A percentile compares a stretch with the other conserved stretches of the same genome.
phyloP scores from a whole-genome alignment of 2,329 filamentous ascomycete genomes.

The Colletotrichum karsti region DNA sequence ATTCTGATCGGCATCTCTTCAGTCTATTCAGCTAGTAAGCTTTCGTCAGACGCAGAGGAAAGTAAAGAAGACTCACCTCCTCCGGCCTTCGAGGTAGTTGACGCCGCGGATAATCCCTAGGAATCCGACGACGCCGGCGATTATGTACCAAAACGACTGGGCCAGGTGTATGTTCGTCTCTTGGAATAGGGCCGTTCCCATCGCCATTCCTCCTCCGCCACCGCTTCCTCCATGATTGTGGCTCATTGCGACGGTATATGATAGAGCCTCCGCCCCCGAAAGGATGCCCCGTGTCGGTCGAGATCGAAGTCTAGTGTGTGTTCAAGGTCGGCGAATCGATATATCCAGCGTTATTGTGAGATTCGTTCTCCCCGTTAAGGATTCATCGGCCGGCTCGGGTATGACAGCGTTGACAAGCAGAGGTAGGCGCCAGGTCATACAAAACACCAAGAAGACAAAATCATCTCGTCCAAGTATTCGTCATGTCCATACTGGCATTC shows the following conservation, averaged over 20 bases:
- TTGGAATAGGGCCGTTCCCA: constrained; percentile 50
- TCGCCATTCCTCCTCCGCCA: constrained; percentile 24
- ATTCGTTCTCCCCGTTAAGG: background rate
- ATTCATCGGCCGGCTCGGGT: background rate
- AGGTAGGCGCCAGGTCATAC: background rate
- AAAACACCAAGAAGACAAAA: background rate
- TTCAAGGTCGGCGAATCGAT: too few species aligned
- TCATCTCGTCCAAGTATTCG: background rate
- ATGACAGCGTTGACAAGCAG: background rate
- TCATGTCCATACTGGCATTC: background rate
- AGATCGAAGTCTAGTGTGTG: too few species aligned
- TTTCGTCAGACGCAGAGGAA: background rate
- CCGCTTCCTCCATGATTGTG: constrained; percentile 29
- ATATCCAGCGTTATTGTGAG: too few species aligned
- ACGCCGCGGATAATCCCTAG: constrained; percentile 50
- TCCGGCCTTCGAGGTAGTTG: constrained; percentile 50
- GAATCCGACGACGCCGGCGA: constrained; percentile 56
- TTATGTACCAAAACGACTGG: constrained; percentile 66
- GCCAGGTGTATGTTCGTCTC: constrained; percentile 60
- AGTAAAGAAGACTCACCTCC: constrained; percentile 46
- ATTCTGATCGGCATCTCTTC: constrained; percentile 50
- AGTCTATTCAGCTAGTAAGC: constrained; percentile 46
- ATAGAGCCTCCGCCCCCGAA: too few species aligned
- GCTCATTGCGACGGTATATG: constrained; percentile 23
- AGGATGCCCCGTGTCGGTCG: too few species aligned